A percentile compares a stretch with the other conserved stretches of the same genome.
Conservation (phyloP, 176 grass and related monocot genomes). For the Cenchrus americanus region DNA sequence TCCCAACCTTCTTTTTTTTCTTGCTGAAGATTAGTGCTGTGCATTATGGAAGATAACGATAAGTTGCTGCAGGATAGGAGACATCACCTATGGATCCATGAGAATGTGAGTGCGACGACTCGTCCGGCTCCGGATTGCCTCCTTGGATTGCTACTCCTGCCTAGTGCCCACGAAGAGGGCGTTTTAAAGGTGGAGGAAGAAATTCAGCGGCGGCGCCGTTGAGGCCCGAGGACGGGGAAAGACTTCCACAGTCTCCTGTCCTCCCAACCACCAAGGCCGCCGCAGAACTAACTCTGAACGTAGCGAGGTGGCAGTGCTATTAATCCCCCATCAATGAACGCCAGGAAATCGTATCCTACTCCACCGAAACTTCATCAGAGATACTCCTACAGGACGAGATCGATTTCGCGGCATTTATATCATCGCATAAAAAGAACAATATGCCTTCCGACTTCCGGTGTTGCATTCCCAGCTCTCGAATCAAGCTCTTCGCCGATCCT, state of each 20-base stretch:
- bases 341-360: not conserved
- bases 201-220: slow-evolving; percentile 35
- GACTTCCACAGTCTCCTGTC: slow-evolving; percentile 11
- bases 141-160: not conserved
- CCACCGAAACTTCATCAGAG: not conserved
- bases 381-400: not conserved
- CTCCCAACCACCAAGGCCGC: slow-evolving; percentile 2
- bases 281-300: not conserved
- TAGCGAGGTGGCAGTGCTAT: slow-evolving; percentile 4
- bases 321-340: slow-evolving; percentile 41
- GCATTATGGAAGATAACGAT: not conserved
- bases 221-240: slow-evolving; percentile 11
- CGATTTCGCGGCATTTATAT: slow-evolving; percentile 21
- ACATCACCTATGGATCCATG: slow-evolving; percentile 6
- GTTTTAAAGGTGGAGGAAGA: not conserved
- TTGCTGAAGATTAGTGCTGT: not conserved
- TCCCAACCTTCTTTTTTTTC: not conserved
- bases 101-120: not conserved
- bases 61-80: not conserved
- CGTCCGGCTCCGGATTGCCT: not conserved
- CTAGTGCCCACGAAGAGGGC: not conserved
- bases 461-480: not conserved
- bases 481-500: no score
- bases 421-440: not conserved
- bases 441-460: no score